A percentile compares a stretch with the other conserved stretches of the same genome.
These are phyloP conservation scores for Isoetes taiwanensis DNA, from an alignment of 75 land plant genomes.

Conservation along the genomic window DNA sequence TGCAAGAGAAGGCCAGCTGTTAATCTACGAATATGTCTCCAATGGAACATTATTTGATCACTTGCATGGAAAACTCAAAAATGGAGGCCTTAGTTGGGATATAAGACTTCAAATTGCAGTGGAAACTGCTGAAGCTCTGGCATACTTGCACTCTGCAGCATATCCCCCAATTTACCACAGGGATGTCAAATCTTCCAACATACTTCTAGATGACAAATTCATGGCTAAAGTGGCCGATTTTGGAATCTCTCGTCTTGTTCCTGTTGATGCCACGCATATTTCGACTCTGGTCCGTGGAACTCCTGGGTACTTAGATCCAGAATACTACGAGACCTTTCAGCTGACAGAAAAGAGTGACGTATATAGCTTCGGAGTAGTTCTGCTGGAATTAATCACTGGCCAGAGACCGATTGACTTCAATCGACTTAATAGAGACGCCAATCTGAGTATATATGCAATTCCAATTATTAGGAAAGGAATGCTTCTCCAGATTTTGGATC, in stretches of 20 bases:
- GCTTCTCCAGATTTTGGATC: not conserved
- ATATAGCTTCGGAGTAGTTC: conserved; percentile 4
- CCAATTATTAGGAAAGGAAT: not conserved
- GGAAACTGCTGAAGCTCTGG: conserved; percentile 58
- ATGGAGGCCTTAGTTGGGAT: conserved; percentile 38
- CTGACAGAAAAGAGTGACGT: conserved; percentile 6
- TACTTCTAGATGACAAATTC: conserved; percentile 39
- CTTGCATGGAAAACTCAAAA: conserved; percentile 36
- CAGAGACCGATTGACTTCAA: not conserved
- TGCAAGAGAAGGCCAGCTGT: conserved; percentile 43
- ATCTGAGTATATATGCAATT: not conserved
- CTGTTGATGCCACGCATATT: not conserved
- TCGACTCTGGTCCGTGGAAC: conserved; percentile 1
- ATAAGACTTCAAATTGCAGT: conserved; percentile 43
- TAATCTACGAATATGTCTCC: conserved; percentile 69
- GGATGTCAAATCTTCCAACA: conserved; percentile 74
- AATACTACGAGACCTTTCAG: conserved; percentile 1
- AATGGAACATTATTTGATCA: conserved; percentile 64
- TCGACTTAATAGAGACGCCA: not conserved
- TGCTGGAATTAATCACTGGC: not conserved
- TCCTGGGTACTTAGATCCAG: conserved; percentile 1
- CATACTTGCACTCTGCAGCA: conserved; percentile 48
- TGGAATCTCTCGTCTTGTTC: conserved; percentile 2
- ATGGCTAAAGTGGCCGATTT: conserved; percentile 1
- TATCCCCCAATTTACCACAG: conserved; percentile 67